Evolutionary conservation across 2,329 filamentous ascomycete genomes (phyloP).

Genomic region (Claviceps spartinae): DNA sequence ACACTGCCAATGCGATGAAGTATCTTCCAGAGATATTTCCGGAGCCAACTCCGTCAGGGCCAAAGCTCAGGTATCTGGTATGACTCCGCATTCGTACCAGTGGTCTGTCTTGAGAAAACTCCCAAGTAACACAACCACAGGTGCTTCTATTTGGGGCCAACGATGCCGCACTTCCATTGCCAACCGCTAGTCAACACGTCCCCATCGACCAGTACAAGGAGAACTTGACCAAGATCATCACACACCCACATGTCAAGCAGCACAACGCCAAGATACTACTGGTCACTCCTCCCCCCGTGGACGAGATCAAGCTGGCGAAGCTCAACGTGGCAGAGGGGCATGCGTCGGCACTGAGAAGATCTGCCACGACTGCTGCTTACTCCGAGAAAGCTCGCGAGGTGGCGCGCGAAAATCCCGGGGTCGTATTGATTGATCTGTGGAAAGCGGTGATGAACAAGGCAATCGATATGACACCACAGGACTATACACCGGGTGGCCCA

Average conservation of each 20-base stretch:
- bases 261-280: slow-evolving; percentile 65
- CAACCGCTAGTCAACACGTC: slow-evolving; percentile 58
- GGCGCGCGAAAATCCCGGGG: slow-evolving; percentile 52
- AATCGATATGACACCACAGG: slow-evolving; percentile 41
- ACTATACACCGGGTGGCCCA: slow-evolving; percentile 36
- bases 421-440: slow-evolving; percentile 70
- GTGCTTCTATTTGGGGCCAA: slow-evolving; percentile 81
- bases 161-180: slow-evolving; percentile 58
- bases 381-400: slow-evolving; percentile 48
- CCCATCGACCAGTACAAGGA: slow-evolving; percentile 60
- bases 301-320: slow-evolving; percentile 52
- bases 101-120: background rate
- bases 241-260: slow-evolving; percentile 52
- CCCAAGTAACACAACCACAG: slow-evolving; percentile 25
- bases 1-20: slow-evolving; percentile 58
- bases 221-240: slow-evolving; percentile 60
- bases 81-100: slow-evolving; percentile 11
- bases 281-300: slow-evolving; percentile 69
- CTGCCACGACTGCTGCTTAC: slow-evolving; percentile 40
- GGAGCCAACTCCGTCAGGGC: slow-evolving; percentile 39
- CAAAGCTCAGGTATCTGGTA: slow-evolving; percentile 55
- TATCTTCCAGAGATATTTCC: slow-evolving; percentile 60
- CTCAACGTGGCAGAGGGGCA: slow-evolving; percentile 35
- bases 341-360: slow-evolving; percentile 27
- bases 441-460: slow-evolving; percentile 60